phyloP scores from a whole-genome alignment of 2,329 filamentous ascomycete species.

The Boeremia exigua region DNA sequence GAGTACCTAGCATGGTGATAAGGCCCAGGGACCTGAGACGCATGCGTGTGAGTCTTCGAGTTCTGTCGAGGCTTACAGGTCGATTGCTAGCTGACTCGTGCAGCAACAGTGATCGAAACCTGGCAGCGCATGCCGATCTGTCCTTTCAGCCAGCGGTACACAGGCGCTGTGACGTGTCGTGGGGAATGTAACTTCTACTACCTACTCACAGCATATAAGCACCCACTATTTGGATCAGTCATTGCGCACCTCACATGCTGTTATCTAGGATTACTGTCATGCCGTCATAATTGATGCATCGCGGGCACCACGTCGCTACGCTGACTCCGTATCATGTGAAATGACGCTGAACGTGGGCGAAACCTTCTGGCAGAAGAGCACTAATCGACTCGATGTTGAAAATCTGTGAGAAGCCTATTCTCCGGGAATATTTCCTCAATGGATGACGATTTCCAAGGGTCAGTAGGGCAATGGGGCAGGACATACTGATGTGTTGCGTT shows the following conservation, averaged over 20 bases:
- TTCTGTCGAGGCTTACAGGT: background rate
- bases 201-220: too few relatives aligned
- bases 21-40: background rate
- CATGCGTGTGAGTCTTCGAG: background rate
- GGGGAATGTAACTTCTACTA: background rate
- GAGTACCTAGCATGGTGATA: background rate
- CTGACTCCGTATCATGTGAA: background rate
- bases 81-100: background rate
- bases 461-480: background rate
- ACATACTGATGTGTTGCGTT: background rate
- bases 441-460: background rate
- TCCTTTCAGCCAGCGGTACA: background rate
- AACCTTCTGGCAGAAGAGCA: background rate
- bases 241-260: too few relatives aligned
- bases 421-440: background rate
- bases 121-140: background rate
- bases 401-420: background rate
- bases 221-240: too few relatives aligned
- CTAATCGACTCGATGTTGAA: background rate
- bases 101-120: background rate
- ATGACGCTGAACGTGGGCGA: background rate
- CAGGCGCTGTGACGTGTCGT: background rate
- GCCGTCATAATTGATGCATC: background rate
- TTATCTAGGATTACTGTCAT: too few relatives aligned
- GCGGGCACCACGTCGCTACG: background rate